phyloP scores from a whole-genome alignment of 768 basidiomycete genomes.

The Hericium coralloides region DNA sequence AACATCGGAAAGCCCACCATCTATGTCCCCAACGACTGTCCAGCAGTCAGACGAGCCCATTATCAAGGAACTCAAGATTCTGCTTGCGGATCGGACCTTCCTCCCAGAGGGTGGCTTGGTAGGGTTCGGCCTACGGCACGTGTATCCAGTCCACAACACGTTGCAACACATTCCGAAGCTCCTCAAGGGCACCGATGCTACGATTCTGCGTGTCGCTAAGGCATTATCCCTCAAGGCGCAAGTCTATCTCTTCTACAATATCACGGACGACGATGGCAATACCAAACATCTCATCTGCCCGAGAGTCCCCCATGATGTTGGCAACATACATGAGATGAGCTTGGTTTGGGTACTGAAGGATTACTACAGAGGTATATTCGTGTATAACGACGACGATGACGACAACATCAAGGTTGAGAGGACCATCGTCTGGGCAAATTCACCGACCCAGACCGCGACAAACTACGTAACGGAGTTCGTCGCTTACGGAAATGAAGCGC shows the following conservation, averaged over 20 bases:
- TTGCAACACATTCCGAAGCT: not conserved
- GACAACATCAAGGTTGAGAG: not conserved
- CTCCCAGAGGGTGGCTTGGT: constrained; percentile 26
- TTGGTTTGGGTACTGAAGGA: not conserved
- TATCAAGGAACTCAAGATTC: not conserved
- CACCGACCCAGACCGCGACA: not conserved
- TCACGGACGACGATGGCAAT: not conserved
- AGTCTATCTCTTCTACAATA: not conserved
- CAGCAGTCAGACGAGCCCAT: not conserved
- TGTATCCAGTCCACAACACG: constrained; percentile 22
- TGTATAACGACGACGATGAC: not conserved
- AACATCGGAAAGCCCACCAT: not conserved
- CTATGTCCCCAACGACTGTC: no score
- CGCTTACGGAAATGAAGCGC: constrained; percentile 16
- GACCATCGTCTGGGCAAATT: not conserved
- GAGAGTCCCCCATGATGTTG: not conserved
- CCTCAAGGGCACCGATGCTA: constrained; percentile 17
- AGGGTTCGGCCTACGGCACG: constrained; percentile 26
- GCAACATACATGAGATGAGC: not conserved
- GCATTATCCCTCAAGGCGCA: constrained; percentile 8
- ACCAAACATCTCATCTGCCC: not conserved
- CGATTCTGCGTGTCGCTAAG: constrained; percentile 14
- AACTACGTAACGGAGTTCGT: not conserved
- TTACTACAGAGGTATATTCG: not conserved
- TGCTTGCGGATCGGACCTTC: constrained; percentile 15